Evolutionary conservation across 2,329 filamentous ascomycete genomes (phyloP), one percentile per base, ranked within the genome.

Genomic region (Chaetomium strumarium): DNA sequence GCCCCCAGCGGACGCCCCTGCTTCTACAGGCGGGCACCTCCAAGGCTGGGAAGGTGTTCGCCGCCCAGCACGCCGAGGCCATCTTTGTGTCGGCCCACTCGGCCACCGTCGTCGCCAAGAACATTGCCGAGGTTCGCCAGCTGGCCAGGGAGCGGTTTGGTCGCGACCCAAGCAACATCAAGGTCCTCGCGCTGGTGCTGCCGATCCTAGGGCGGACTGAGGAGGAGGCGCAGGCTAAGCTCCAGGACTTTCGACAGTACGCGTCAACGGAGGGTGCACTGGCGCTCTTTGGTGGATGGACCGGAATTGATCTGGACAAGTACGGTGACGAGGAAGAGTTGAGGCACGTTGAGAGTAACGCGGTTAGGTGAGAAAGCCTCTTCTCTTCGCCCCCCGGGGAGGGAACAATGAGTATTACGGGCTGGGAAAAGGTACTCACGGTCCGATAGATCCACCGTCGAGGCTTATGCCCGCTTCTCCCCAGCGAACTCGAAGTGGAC

Each of bases 241-340:
- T 84, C 47, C 68, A 73, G 0, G 80, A 86, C 5, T 82, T 81
- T 55, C 72, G 76, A 10, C 74, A 76, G 51, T 80, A 86, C 61
- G 85, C 82, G 1, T 76, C 72, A 2, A 67, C 68, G 34, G 85
- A 78, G 58, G 86, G 86, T 2, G 85, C 84, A 0, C 64, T 88
- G 52, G 82, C 85, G 1, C 67, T 89, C 16, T 90, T 89, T 60
- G 84, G 84, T 17, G 86, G 86, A 1, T 90, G 85, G 85, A 88
- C 85, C 0, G 86, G 75, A 2, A 76, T 77, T 20, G 74, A 78
- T 49, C 59, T 78, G 13, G 60, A 56, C 50, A 58, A 67, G 58
- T 72, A 70, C 49, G 69, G 67, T 1, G 68, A 70, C 16, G 67
- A 71, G 3, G 67, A 71, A 56, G 68, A 71, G 55, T 58, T 71